A percentile compares a stretch with the other conserved stretches of the same genome.
Evolutionary conservation across 2,329 filamentous ascomycete genomes (phyloP).

Genomic region (Emmonsiellopsis sp.): DNA sequence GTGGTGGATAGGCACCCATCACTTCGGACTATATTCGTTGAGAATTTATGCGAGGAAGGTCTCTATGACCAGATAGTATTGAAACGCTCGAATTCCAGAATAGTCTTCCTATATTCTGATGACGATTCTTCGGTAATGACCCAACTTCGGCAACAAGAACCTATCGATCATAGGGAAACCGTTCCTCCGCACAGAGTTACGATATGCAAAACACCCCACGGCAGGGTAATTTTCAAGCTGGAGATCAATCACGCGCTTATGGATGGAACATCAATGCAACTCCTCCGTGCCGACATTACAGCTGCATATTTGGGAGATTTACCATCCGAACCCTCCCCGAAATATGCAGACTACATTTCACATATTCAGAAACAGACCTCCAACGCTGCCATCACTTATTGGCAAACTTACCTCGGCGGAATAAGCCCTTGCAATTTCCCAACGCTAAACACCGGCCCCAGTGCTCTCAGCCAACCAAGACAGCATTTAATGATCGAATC

Average conservation of each 20-base stretch:
- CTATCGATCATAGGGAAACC: conserved; percentile 18
- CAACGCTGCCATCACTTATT: conserved; percentile 21
- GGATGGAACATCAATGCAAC: conserved; percentile 25
- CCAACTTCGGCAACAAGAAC: conserved; percentile 14
- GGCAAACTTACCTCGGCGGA: conserved; percentile 24
- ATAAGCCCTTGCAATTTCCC: conserved; percentile 17
- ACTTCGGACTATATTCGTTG: conserved; percentile 25
- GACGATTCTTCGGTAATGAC: conserved; percentile 17
- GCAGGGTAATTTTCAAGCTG: conserved; percentile 24
- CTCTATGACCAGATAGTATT: conserved; percentile 30
- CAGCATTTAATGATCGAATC: not conserved
- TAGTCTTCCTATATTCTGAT: conserved; percentile 21
- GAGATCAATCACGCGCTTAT: conserved; percentile 31
- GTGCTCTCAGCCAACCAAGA: not conserved
- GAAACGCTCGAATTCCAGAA: conserved; percentile 16
- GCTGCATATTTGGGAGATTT: conserved; percentile 24
- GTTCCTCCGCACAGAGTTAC: conserved; percentile 26
- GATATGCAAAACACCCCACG: conserved; percentile 22
- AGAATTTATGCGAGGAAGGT: conserved; percentile 24
- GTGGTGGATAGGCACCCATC: conserved; percentile 25
- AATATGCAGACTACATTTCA: conserved; percentile 30
- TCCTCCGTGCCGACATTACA: conserved; percentile 23
- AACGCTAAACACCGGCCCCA: not conserved
- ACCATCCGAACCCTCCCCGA: conserved; percentile 18
- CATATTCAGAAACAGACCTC: conserved; percentile 20